Base-by-base conservation (phyloP, 805 yeast species). In the Sugiyamaella lignohabitans region DNA sequence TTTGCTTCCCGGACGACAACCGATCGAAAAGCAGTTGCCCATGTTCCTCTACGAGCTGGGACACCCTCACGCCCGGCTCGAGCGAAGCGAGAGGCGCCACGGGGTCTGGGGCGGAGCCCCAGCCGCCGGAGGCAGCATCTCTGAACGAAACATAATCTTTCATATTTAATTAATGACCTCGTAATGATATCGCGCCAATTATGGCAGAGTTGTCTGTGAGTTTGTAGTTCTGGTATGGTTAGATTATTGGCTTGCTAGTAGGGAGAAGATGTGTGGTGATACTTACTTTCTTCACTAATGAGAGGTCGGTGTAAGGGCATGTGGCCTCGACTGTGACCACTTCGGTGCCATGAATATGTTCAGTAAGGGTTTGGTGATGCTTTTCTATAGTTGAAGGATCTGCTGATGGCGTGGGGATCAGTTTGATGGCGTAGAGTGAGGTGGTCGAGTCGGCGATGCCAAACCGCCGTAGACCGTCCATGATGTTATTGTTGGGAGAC, bases 391-490 rank as follows among this genome's bases (percentile, higher is more conserved):
- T 27, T 27, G 14, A 8, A 14, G 32, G 17, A n/a, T 35, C 38
- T 35, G 30, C 30, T 38, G 27, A 17, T 5, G 5, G 8, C 6
- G 21, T 16, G 18, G 45, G 51, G 18, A 40, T 38, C 1, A 82
- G 69, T 51, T 76, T 77, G n/a, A 84, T 59, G 8, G 74, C 78
- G 3, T 83, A 58, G 4, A 84, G 47, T 21, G 69, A 67, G 0
- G 58, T 58, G 2, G 78, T 63, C 2, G 67, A 65, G 27, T 72
- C 74, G 44, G 78, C 76, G 16, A 86, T 71, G 8, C 95, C 95
- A 64, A 84, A 84, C 55, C 75, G 71, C 52, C 73, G 76, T 52
- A 86, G 68, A 1, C 87, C 82, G 49, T 86, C 93, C 68, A 77
- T 73, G 35, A 82, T 80, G 43, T 58, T 57, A 44, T 54, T 58